Percentiles rank a stretch among this genome's conserved stretches.
Evolutionary conservation across 495 filamentous ascomycete genomes (phyloP).

Genomic region (Cercophora newfieldiana): DNA sequence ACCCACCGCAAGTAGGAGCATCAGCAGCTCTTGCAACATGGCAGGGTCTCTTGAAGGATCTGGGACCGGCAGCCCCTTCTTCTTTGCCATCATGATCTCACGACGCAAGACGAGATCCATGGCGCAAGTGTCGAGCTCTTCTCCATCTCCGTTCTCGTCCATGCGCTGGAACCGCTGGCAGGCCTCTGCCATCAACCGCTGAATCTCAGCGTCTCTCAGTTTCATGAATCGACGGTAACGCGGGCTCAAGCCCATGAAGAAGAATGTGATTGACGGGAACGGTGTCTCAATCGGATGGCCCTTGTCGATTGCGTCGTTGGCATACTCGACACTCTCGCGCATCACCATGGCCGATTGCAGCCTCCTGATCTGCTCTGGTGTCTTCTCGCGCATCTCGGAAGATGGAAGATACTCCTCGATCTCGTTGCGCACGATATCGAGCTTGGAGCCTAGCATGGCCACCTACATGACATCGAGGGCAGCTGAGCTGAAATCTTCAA

Average conservation of each 20-base stretch:
- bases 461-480: conserved; percentile 41
- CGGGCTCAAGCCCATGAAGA: conserved; percentile 11
- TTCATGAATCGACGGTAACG: conserved; percentile 25
- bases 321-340: conserved; percentile 7
- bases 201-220: conserved; percentile 22
- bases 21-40: conserved; percentile 33
- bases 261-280: not conserved
- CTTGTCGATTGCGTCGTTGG: conserved; percentile 12
- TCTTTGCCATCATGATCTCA: conserved; percentile 28
- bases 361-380: not conserved
- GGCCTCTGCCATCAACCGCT: conserved; percentile 20
- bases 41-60: conserved; percentile 27
- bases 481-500: conserved; percentile 30
- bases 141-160: not conserved
- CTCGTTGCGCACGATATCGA: conserved; percentile 23
- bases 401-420: conserved; percentile 12
- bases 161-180: conserved; percentile 19
- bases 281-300: not conserved
- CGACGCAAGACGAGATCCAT: conserved; percentile 40
- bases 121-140: conserved; percentile 34
- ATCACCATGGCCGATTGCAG: conserved; percentile 1
- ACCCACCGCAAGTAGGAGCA: conserved; percentile 26
- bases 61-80: conserved; percentile 17
- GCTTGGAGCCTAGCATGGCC: conserved; percentile 31
- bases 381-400: not conserved